Percentiles rank a stretch among this genome's conserved stretches.
Conservation (phyloP, 2,329 filamentous ascomycete genomes). For the Trichoderma simmonsii region DNA sequence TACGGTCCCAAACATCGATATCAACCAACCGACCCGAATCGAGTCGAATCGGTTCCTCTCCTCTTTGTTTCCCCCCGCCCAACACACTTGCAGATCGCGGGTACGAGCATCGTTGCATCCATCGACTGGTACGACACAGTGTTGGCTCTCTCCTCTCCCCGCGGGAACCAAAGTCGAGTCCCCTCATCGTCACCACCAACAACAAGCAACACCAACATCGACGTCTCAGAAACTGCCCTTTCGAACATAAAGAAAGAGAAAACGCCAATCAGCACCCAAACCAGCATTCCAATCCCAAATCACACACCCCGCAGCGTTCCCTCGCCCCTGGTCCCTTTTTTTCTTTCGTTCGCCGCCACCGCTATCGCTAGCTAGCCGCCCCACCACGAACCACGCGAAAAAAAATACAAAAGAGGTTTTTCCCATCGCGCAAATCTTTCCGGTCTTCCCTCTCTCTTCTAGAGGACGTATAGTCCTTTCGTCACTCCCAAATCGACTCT, state of each 20-base stretch:
- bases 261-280: neutral
- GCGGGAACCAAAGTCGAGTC: neutral
- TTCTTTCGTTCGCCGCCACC: constrained; percentile 1
- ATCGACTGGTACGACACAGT: neutral
- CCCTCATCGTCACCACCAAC: neutral
- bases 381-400: constrained; percentile 7
- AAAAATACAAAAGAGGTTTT: constrained; percentile 9
- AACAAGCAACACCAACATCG: neutral
- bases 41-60: neutral
- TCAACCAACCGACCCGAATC: neutral
- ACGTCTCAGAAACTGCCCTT: neutral
- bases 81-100: neutral
- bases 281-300: neutral
- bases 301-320: neutral
- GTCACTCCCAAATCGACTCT: neutral
- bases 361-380: constrained; percentile 12
- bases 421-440: neutral
- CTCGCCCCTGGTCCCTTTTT: neutral
- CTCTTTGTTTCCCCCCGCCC: neutral
- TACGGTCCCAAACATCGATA: too few relatives aligned
- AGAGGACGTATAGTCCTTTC: constrained; percentile 9
- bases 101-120: neutral
- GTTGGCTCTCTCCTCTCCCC: neutral
- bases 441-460: neutral
- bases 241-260: neutral